Conservation (phyloP, 2,329 filamentous ascomycete genomes). For the Beauveria medogensis region DNA sequence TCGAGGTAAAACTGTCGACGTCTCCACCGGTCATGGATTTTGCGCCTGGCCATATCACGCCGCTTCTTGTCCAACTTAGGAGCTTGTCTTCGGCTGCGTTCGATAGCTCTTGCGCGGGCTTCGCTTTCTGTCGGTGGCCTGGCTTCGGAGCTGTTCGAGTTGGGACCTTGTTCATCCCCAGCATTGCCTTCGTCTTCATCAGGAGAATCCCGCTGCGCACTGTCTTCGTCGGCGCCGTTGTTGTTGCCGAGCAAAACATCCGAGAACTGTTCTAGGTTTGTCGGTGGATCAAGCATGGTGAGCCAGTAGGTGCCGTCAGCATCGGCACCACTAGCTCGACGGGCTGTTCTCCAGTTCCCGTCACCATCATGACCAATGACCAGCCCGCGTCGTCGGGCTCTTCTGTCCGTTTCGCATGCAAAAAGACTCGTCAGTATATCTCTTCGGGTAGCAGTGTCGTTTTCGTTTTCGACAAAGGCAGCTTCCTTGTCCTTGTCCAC, state of each 20-base stretch:
- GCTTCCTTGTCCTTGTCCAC: conserved; percentile 50
- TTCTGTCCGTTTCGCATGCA: conserved; percentile 26
- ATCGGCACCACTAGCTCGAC: conserved; percentile 22
- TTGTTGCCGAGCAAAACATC: conserved; percentile 28
- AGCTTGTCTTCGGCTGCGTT: conserved; percentile 27
- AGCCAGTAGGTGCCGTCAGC: conserved; percentile 33
- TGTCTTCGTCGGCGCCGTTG: conserved; percentile 18
- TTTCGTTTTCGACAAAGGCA: conserved; percentile 50
- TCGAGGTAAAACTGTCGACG: conserved; percentile 75
- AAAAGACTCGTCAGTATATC: conserved; percentile 51
- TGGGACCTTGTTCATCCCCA: conserved; percentile 4
- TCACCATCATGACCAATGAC: conserved; percentile 24
- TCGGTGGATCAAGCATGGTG: conserved; percentile 38
- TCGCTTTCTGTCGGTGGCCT: conserved; percentile 32
- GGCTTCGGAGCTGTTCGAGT: conserved; percentile 21
- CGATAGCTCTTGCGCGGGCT: conserved; percentile 29
- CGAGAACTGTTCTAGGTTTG: conserved; percentile 34
- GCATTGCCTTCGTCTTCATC: conserved; percentile 14
- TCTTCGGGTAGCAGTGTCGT: conserved; percentile 53
- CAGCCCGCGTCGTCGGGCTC: conserved; percentile 20
- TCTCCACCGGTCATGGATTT: conserved; percentile 65
- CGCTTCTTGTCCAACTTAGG: conserved; percentile 32
- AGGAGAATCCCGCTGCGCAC: conserved; percentile 20
- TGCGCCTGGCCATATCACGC: conserved; percentile 38
- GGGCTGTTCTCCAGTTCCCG: conserved; percentile 28